Conservation (phyloP, 1,284 basidiomycete genomes). For the Leucoagaricus sp. region DNA sequence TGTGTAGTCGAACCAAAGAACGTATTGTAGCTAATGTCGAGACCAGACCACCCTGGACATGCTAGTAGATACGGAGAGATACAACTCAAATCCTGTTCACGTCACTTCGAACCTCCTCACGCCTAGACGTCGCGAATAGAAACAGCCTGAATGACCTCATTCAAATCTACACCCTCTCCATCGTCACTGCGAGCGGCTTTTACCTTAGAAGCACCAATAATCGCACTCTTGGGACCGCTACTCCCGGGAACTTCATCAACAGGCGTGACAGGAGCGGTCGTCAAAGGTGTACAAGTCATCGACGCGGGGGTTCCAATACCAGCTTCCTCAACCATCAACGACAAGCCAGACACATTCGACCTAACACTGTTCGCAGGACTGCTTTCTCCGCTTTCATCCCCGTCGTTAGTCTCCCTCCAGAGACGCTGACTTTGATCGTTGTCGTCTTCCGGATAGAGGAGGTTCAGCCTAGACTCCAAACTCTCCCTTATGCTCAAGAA, state of each 20-base stretch:
- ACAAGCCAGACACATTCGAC: constrained; percentile 28
- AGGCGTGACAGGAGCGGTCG: constrained; percentile 31
- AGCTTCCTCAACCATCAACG: constrained; percentile 18
- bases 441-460: neutral
- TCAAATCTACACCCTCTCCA: constrained; percentile 11
- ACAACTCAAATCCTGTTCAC: too few relatives aligned
- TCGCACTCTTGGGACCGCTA: constrained; percentile 1
- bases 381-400: neutral
- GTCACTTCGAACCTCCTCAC: neutral
- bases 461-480: neutral
- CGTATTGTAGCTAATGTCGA: too few relatives aligned
- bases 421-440: neutral
- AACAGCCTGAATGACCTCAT: constrained; percentile 6
- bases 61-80: too few relatives aligned
- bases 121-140: constrained; percentile 1
- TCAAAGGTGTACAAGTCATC: constrained; percentile 25
- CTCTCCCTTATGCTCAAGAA: constrained; percentile 27
- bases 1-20: too few relatives aligned
- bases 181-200: neutral
- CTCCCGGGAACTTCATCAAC: constrained; percentile 23
- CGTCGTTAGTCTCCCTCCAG: neutral
- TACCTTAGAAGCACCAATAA: neutral
- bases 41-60: too few relatives aligned
- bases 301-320: constrained; percentile 17
- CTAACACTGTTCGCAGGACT: constrained; percentile 28